phyloP scores from a whole-genome alignment of 2,329 filamentous ascomycete genomes.

The Tolypocladium album region DNA sequence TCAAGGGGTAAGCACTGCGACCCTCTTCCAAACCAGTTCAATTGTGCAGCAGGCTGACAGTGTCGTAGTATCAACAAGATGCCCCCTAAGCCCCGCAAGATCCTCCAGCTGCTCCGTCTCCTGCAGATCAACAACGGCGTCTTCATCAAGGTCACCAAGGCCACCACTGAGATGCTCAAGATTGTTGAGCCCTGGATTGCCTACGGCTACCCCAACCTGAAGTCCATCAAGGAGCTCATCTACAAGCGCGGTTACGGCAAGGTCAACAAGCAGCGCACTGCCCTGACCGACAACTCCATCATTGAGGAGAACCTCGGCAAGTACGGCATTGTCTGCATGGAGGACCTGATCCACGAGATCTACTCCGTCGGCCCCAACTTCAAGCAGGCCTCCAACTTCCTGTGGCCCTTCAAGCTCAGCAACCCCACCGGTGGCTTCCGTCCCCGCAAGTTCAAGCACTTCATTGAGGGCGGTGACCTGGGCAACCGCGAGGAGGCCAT shows the following conservation, averaged over 20 bases:
- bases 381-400: constrained; percentile 99
- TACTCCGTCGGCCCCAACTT: constrained; percentile 98
- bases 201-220: constrained; percentile 99
- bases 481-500: constrained; percentile 99
- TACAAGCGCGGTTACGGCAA: constrained; percentile 99
- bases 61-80: constrained; percentile 97
- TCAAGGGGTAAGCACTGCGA: constrained; percentile 66
- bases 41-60: background rate
- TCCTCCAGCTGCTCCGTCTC: constrained; percentile 96
- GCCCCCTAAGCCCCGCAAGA: constrained; percentile 99
- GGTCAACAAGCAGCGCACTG: constrained; percentile 94
- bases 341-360: constrained; percentile 99
- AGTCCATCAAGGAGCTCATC: constrained; percentile 96
- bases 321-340: constrained; percentile 98
- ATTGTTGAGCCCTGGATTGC: constrained; percentile 98
- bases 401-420: constrained; percentile 99
- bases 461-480: constrained; percentile 95
- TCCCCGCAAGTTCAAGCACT: constrained; percentile 97
- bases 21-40: too few species aligned
- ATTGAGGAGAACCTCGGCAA: constrained; percentile 95
- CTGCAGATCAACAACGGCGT: constrained; percentile 99
- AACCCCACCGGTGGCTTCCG: constrained; percentile 97
- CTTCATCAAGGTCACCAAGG: constrained; percentile 96
- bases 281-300: constrained; percentile 94
- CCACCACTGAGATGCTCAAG: constrained; percentile 93